A percentile compares a stretch with the other conserved stretches of the same genome.
phyloP scores from a whole-genome alignment of 306 rosid species.

The Ormosia semicastrata region DNA sequence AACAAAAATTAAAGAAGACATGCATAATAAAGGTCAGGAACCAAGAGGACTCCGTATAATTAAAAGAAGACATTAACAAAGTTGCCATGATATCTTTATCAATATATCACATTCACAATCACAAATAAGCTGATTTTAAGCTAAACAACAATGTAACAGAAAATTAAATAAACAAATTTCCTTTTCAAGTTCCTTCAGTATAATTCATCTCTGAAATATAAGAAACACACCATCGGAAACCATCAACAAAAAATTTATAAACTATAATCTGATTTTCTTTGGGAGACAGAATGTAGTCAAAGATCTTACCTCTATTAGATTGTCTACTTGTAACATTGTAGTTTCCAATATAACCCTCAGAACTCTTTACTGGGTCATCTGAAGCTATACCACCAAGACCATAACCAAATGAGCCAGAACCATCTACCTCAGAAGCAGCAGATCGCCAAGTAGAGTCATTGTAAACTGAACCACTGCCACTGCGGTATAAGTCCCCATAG shows the following conservation, averaged over 20 bases:
- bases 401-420: slow-evolving; percentile 73
- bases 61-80: slow-evolving; percentile 8
- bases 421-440: slow-evolving; percentile 75
- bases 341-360: slow-evolving; percentile 82
- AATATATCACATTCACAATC: slow-evolving; percentile 12
- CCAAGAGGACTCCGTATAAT: slow-evolving; percentile 6
- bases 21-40: slow-evolving; percentile 10
- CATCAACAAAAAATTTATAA: not conserved
- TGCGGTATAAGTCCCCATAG: slow-evolving; percentile 67
- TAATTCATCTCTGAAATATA: slow-evolving; percentile 19
- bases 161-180: slow-evolving; percentile 4
- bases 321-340: slow-evolving; percentile 84
- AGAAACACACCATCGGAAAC: slow-evolving; percentile 19
- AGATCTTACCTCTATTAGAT: slow-evolving; percentile 85
- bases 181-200: slow-evolving; percentile 5
- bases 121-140: not conserved
- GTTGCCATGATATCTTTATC: slow-evolving; percentile 7
- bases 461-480: slow-evolving; percentile 61
- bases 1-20: not conserved
- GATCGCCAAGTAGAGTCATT: slow-evolving; percentile 84
- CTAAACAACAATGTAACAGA: not conserved
- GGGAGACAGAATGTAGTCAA: slow-evolving; percentile 23
- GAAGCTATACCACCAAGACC: slow-evolving; percentile 75
- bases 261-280: slow-evolving; percentile 19
- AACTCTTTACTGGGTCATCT: slow-evolving; percentile 61